A percentile compares a stretch with the other conserved stretches of the same genome.
Evolutionary conservation across 768 basidiomycete genomes (phyloP).

Genomic region (Pulveroboletus ravenelii): DNA sequence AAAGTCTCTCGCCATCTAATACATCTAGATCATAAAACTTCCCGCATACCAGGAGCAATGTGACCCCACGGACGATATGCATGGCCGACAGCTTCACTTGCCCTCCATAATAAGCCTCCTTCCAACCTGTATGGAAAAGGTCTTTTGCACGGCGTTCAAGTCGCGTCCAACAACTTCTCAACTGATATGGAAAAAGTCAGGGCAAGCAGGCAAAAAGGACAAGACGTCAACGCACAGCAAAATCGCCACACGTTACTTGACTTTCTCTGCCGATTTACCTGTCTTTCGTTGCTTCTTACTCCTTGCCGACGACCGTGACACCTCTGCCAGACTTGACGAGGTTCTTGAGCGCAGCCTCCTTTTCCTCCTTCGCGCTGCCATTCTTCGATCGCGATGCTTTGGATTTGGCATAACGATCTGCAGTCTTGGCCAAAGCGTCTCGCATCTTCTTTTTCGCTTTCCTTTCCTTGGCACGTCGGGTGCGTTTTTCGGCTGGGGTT

Average conservation of each 20-base stretch:
- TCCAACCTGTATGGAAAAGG: background rate
- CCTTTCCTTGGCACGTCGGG: constrained; percentile 60
- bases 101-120: background rate
- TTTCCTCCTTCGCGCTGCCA: constrained; percentile 64
- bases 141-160: background rate
- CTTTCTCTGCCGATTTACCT: constrained; percentile 10
- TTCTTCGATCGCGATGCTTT: constrained; percentile 34
- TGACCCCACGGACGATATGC: background rate
- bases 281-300: constrained; percentile 33
- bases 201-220: background rate
- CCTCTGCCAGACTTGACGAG: constrained; percentile 83
- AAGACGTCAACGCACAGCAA: constrained; percentile 1
- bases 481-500: constrained; percentile 78
- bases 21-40: background rate
- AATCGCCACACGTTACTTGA: constrained; percentile 17
- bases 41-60: background rate
- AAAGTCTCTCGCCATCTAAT: background rate
- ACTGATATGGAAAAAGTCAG: background rate
- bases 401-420: constrained; percentile 54
- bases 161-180: background rate
- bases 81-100: background rate
- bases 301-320: constrained; percentile 83
- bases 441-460: constrained; percentile 69
- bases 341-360: constrained; percentile 75
- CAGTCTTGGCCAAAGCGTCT: constrained; percentile 56